Conservation (phyloP, 768 basidiomycete species). For the Cantharellus cinnabarinus region DNA sequence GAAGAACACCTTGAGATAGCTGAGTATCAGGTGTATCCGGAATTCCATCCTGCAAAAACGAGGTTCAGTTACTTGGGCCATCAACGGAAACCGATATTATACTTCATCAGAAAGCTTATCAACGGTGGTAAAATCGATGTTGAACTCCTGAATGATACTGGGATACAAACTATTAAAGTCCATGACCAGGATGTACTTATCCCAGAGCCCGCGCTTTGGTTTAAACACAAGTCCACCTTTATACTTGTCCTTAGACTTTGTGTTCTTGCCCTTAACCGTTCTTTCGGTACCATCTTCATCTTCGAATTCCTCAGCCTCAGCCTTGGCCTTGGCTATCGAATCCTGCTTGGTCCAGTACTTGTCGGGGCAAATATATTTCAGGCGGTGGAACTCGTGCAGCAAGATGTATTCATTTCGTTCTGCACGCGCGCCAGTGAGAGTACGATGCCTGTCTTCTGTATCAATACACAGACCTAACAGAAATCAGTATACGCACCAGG, state of each 20-base stretch:
- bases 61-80: neutral
- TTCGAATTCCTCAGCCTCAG: constrained; percentile 36
- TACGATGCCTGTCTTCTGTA: constrained; percentile 59
- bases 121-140: constrained; percentile 97
- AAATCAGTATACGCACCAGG: constrained; percentile 41
- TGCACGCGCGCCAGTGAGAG: constrained; percentile 88
- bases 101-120: constrained; percentile 36
- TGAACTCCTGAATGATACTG: constrained; percentile 98
- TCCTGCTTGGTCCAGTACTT: constrained; percentile 62
- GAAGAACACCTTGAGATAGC: constrained; percentile 71
- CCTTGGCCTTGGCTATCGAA: constrained; percentile 18
- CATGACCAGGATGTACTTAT: constrained; percentile 95
- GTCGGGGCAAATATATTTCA: constrained; percentile 94
- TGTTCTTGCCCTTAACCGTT: constrained; percentile 32
- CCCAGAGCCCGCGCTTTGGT: constrained; percentile 89
- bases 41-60: constrained; percentile 50
- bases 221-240: constrained; percentile 97
- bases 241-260: constrained; percentile 57
- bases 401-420: constrained; percentile 99
- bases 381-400: constrained; percentile 87
- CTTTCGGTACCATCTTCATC: constrained; percentile 21
- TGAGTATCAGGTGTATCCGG: constrained; percentile 68
- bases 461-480: neutral
- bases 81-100: constrained; percentile 20
- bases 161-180: constrained; percentile 99